Conservation (phyloP, 192 early-diverging fungal genomes). For the Backusella luteola region DNA sequence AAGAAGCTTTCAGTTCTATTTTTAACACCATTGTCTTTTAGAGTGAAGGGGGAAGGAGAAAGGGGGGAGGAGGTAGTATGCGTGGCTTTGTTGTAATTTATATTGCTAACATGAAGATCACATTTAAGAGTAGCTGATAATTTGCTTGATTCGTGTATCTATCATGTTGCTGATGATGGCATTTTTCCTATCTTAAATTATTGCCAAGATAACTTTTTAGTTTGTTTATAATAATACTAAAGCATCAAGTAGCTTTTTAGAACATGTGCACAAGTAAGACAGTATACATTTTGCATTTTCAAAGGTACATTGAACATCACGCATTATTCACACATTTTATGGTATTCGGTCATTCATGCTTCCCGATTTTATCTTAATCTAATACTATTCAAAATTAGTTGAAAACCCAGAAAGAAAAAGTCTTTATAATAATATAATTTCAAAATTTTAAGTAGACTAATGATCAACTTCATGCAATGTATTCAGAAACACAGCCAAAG, state of each 20-base stretch:
- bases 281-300: too few relatives aligned
- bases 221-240: not conserved
- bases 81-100: not conserved
- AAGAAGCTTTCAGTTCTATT: not conserved
- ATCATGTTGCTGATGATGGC: not conserved
- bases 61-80: not conserved
- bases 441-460: too few relatives aligned
- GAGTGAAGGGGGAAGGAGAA: not conserved
- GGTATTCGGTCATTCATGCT: too few relatives aligned
- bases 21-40: not conserved
- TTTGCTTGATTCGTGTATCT: not conserved
- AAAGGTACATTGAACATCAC: too few relatives aligned
- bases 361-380: too few relatives aligned
- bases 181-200: conserved; percentile 4
- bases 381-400: too few relatives aligned
- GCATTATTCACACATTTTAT: too few relatives aligned
- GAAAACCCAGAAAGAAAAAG: too few relatives aligned
- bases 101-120: not conserved
- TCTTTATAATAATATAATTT: too few relatives aligned
- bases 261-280: not conserved
- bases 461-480: too few relatives aligned
- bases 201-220: conserved; percentile 16
- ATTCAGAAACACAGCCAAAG: too few relatives aligned
- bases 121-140: not conserved
- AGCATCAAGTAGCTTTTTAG: not conserved